Evolutionary conservation across 2,329 filamentous ascomycete genomes (phyloP).

Genomic region (Colletotrichum graminicola): DNA sequence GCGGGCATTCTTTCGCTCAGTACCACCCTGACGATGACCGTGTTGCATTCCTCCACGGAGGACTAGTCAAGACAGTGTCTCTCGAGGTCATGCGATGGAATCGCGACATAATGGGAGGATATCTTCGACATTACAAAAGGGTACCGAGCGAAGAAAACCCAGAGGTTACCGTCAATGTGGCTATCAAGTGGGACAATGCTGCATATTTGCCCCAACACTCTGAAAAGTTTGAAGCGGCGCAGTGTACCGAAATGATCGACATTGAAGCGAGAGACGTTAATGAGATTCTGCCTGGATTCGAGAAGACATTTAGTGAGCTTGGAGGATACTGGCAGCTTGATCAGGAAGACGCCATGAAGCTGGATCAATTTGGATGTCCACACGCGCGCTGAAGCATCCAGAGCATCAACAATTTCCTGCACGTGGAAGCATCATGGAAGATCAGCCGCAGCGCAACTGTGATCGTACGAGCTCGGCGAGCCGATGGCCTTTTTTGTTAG

Average conservation of each 20-base stretch:
- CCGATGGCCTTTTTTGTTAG: not conserved
- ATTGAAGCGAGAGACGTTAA: constrained; percentile 21
- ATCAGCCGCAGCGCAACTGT: constrained; percentile 1
- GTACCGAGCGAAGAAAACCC: constrained; percentile 25
- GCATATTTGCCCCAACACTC: constrained; percentile 23
- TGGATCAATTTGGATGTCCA: not conserved
- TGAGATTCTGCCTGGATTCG: constrained; percentile 30
- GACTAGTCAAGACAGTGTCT: constrained; percentile 25
- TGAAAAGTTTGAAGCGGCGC: constrained; percentile 16
- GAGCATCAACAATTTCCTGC: not conserved
- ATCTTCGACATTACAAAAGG: constrained; percentile 29
- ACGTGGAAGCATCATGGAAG: not conserved
- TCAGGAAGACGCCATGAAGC: constrained; percentile 5
- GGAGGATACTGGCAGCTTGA: constrained; percentile 38
- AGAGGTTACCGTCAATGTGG: constrained; percentile 21
- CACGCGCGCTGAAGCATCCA: not conserved
- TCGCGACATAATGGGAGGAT: constrained; percentile 28
- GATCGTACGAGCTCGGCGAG: constrained; percentile 1
- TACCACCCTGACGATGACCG: constrained; percentile 34
- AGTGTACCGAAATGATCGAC: constrained; percentile 34
- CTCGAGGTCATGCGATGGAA: constrained; percentile 33
- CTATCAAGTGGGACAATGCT: constrained; percentile 33
- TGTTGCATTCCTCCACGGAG: constrained; percentile 30
- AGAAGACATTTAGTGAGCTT: constrained; percentile 28
- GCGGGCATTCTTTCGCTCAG: constrained; percentile 34